Evolutionary conservation across 768 basidiomycete genomes (phyloP), one percentile per base, ranked within the genome.

Genomic region (Trametes cingulata): DNA sequence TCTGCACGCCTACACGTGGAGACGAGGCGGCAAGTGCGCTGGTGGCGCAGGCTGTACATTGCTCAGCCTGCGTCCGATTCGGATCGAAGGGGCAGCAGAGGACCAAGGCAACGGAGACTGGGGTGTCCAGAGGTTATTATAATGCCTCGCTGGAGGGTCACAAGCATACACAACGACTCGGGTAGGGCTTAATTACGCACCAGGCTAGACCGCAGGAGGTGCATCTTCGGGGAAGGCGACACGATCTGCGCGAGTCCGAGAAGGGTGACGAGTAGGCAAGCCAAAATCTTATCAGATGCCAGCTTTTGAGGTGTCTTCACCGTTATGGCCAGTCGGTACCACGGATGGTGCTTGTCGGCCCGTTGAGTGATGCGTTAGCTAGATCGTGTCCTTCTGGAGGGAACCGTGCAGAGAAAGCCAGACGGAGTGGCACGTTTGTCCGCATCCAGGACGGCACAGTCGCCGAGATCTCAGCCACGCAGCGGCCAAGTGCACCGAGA

Each of bases 31-130:
- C 56, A 50, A 39, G n/a, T 40, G 39, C 39, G 40, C 47, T 41
- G 17, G 47, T 49, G 47, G 53, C 53, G 41, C 20, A 27, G 48
- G 33, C 36, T 35, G 25, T 33, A 25, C 39, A 49, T 49, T 48
- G 56, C 37, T 40, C n/a, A 6, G 48, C 33, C 52, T 39, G 29
- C 48, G n/a, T 50, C 29, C 47, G 20, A 46, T 4, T 20, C n/a
- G 33, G 35, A 54, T 55, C 47, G 58, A 59, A 52, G 35, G 29
- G 60, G 60, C 35, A 63, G 52, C 40, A 50, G 12, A 53, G 61
- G 48, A 49, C 61, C 61, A 46, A 46, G 24, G 24, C 2, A 33
- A 22, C 33, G 61, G 61, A 63, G 61, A 63, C 56, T 63, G 52
- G 19, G 47, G 41, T n/a, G 40, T 17, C 40, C 15, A 41, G 17